These are phyloP conservation scores for Eragrostis tef DNA, from an alignment of 202 grass and related monocot species.

Conservation along the genomic window DNA sequence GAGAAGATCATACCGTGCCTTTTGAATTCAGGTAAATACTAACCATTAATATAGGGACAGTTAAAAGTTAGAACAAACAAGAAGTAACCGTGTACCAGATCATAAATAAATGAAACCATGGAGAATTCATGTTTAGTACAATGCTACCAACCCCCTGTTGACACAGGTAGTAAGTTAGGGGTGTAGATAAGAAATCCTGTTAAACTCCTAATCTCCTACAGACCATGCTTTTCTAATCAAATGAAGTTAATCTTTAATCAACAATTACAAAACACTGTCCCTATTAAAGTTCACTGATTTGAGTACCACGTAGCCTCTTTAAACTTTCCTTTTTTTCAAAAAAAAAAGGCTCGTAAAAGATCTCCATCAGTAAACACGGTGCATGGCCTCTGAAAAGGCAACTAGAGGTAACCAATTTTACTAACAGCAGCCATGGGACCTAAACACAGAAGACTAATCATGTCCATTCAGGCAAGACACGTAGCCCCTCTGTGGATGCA, in stretches of 20 bases:
- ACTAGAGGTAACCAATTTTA: background rate
- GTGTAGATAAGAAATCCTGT: background rate
- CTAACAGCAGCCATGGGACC: background rate
- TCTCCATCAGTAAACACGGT: background rate
- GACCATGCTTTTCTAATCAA: background rate
- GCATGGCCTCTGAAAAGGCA: background rate
- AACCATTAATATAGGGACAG: background rate
- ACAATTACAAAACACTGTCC: background rate
- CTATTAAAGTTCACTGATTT: background rate
- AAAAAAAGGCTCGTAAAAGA: background rate
- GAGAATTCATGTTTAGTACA: background rate
- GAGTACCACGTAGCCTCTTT: background rate
- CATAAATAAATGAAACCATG: constrained; percentile 25
- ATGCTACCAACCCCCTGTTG: background rate
- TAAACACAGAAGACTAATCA: background rate
- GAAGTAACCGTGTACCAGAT: background rate
- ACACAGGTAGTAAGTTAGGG: background rate
- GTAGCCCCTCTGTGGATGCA: background rate
- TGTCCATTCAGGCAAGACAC: background rate
- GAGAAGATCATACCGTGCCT: background rate
- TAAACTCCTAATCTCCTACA: background rate
- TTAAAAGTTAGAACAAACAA: constrained; percentile 19
- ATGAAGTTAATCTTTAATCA: background rate
- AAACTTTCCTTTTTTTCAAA: too few relatives aligned
- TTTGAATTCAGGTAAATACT: background rate